Conservation (phyloP, 371 early-diverging fungal species). For the Dichotomocladium elegans region DNA sequence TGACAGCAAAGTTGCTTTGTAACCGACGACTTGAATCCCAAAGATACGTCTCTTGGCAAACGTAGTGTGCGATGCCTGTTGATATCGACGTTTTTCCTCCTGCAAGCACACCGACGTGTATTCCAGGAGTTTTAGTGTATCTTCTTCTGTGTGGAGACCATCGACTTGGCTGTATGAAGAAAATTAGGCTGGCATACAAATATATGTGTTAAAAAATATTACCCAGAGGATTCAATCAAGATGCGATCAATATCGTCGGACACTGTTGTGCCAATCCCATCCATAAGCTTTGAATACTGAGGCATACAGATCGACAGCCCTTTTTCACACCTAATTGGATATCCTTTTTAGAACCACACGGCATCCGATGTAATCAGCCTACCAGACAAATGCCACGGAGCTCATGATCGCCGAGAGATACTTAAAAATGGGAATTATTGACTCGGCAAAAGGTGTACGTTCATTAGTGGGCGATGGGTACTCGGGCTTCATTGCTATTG, state of each 20-base stretch:
- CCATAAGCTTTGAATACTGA: conserved; percentile 2
- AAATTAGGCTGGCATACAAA: not conserved
- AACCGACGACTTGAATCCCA: conserved; percentile 10
- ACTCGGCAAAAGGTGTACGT: too few species aligned
- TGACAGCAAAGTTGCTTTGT: conserved; percentile 8
- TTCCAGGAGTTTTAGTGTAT: conserved; percentile 16
- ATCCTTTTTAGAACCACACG: not conserved
- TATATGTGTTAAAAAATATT: conserved; percentile 1
- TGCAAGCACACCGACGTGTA: conserved; percentile 12
- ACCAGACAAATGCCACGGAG: conserved; percentile 1
- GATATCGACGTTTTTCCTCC: conserved; percentile 8
- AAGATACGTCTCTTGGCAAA: conserved; percentile 10
- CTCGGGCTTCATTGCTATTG: not conserved
- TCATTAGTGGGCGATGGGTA: conserved; percentile 3
- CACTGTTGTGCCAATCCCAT: conserved; percentile 7
- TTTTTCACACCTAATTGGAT: conserved; percentile 2
- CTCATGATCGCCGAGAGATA: conserved; percentile 1
- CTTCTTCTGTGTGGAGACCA: conserved; percentile 9
- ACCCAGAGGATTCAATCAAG: conserved; percentile 10
- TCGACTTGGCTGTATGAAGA: conserved; percentile 7
- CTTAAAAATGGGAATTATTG: conserved; percentile 11
- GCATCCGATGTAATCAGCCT: not conserved
- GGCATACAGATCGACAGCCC: conserved; percentile 3
- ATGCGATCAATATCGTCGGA: conserved; percentile 5
- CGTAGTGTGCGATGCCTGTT: conserved; percentile 6